Base-by-base conservation (phyloP, 2,329 filamentous ascomycete genomes). In the Exophiala calicioides region DNA sequence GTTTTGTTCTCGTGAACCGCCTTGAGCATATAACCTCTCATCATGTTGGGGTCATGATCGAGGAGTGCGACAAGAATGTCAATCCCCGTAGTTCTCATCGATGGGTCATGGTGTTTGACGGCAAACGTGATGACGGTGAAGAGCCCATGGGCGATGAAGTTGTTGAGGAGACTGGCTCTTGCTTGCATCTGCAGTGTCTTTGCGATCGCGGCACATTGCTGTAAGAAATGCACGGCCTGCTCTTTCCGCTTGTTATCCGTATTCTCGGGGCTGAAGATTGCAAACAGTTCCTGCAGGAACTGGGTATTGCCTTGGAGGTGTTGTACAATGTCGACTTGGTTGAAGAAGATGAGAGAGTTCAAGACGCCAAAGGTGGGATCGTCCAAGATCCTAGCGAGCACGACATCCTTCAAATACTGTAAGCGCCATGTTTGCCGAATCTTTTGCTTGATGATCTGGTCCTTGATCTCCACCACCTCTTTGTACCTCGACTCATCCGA, bases 361-460 rank as follows among this genome's bases (percentile, higher is more conserved):
- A 98, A 82, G 19, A 97, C 90, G 18, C 89, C 95, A 67, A 97
- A 98, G 15, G 93, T 98, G 38, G 91, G 91, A 66, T 98, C 93
- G 68, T 98, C 93, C 52, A 98, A 78, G 55, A 98, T 97, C 53
- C 93, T 83, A 21, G 93, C 93, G 32, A 98, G 79, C 1, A 97
- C 91, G n/a, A 98, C 93, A 62, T 98, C 93, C 67, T 97, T 98
- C 44, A 98, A 78, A 65, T 98, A 98, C 63, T 95, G 90, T 24
- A 98, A 73, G 29, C 93, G 87, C 71, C 96, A 96, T 1, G 93
- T 97, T 66, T 90, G 89, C 63, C 96, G 90, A 29, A 98, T 97
- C 73, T 97, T 97, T 60, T 81, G 84, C 58, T 85, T 82, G 54
- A 96, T 88, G 40, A 79, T 72, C 4, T 84, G 78, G 59, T 96